Conservation (phyloP, 2,329 filamentous ascomycete species). For the Colletotrichum karsti region DNA sequence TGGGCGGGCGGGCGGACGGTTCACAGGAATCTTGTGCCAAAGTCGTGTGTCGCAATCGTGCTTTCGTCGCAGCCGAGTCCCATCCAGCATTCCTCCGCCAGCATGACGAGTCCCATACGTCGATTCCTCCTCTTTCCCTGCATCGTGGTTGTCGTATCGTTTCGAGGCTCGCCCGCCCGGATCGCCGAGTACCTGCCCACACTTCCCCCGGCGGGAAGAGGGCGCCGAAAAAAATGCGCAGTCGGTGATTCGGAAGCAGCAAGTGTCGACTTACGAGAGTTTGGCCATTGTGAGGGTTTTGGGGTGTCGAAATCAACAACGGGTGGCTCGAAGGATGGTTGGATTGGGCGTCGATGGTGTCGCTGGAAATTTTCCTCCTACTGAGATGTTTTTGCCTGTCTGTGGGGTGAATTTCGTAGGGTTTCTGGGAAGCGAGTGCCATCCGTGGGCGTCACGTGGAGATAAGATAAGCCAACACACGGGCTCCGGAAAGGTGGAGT, state of each 20-base stretch:
- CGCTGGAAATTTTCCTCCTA: constrained; percentile 29
- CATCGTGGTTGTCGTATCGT: not conserved
- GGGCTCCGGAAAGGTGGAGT: not conserved
- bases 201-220: constrained; percentile 27
- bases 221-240: not conserved
- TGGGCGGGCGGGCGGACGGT: not conserved
- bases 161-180: constrained; percentile 15
- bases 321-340: constrained; percentile 26
- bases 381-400: constrained; percentile 26
- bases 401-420: constrained; percentile 25
- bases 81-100: not conserved
- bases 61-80: not conserved
- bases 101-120: not conserved
- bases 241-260: constrained; percentile 10
- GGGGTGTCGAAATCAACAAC: constrained; percentile 33
- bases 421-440: constrained; percentile 17
- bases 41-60: not conserved
- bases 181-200: constrained; percentile 4
- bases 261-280: constrained; percentile 62
- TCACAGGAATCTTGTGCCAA: constrained; percentile 6
- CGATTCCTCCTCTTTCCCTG: constrained; percentile 16
- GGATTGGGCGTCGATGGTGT: constrained; percentile 28
- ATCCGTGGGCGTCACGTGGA: constrained; percentile 13
- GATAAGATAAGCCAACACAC: not conserved
- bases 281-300: constrained; percentile 69